Base-by-base conservation (phyloP, 495 filamentous ascomycete species). In the Sabuloglossum arenarium region DNA sequence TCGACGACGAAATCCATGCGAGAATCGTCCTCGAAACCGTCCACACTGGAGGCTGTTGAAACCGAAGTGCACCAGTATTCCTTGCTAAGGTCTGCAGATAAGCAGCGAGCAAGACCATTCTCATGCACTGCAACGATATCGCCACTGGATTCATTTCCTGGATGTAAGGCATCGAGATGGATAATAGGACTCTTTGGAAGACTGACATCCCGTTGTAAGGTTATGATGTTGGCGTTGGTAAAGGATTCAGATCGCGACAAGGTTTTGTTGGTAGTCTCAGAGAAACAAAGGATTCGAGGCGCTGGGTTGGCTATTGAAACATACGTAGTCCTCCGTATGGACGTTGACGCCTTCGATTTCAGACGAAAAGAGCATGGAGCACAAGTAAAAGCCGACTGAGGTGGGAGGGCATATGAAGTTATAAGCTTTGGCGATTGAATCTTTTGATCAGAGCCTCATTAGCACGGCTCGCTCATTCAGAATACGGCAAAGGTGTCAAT, bases 391-490 rank as follows among this genome's bases (percentile, higher is more conserved):
- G 73, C 75, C 11, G 84, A 79, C 63, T 91, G 79, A 21, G 88
- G 87, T 42, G 88, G 85, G 53, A 94, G 71, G 24, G 86, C 83
- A 64, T 94, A 93, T 0, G 87, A 90, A 14, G 86, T 85, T 27
- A 90, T 73, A 31, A 89, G 76, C 56, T 79, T 81, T n/a, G 86
- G 79, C 0, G 80, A 82, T 65, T 85, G 80, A 24, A 93, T 72
- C 87, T 93, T 60, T 25, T 29, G n/a, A n/a, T 46, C 45, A 46
- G 25, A 34, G 14, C 6, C 0, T 56, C 3, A 58, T n/a, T 12
- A 31, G 29, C 59, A 66, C 58, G 59, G 34, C n/a, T 53, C 54
- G 27, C 16, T 10, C 16, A n/a, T 21, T 43, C 16, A 6, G 39
- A 59, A 54, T n/a, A 6, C 16, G 16, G 23, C 1, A 43, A 21